phyloP scores from a whole-genome alignment of 495 filamentous ascomycete species.

The Xylaria bambusicola region DNA sequence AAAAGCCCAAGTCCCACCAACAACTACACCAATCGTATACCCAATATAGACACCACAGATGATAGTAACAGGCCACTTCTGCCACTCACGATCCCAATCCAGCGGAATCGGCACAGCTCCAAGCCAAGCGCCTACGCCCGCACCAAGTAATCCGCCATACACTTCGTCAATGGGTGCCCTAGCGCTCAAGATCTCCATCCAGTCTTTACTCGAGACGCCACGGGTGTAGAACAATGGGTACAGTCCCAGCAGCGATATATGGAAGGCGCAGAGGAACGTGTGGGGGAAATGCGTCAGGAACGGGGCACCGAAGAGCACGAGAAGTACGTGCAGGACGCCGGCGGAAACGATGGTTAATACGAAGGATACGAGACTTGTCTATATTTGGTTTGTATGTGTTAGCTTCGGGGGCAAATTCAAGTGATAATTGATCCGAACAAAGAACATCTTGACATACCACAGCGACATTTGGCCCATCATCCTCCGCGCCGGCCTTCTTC shows the following conservation, averaged over 20 bases:
- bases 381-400: constrained; percentile 16
- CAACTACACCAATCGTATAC: constrained; percentile 37
- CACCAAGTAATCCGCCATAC: constrained; percentile 66
- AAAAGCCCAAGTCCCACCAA: constrained; percentile 42
- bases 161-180: constrained; percentile 64
- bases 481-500: constrained; percentile 43
- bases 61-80: constrained; percentile 95
- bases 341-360: constrained; percentile 59
- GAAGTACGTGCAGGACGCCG: constrained; percentile 60
- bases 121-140: constrained; percentile 68
- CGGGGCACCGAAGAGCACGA: constrained; percentile 90
- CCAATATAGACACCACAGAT: constrained; percentile 45
- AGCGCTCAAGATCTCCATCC: constrained; percentile 68
- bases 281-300: constrained; percentile 77
- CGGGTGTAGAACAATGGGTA: constrained; percentile 79
- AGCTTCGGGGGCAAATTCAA: too few relatives aligned
- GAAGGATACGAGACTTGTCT: constrained; percentile 66
- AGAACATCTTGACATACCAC: too few relatives aligned
- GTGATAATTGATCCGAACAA: too few relatives aligned
- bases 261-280: constrained; percentile 76
- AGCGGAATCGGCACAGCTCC: constrained; percentile 90
- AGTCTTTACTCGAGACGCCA: constrained; percentile 71
- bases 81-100: constrained; percentile 96
- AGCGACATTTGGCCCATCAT: constrained; percentile 32
- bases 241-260: constrained; percentile 74